These are phyloP conservation scores for Populus tomentosa DNA, from an alignment of 441 rosid genomes.

Conservation along the genomic window DNA sequence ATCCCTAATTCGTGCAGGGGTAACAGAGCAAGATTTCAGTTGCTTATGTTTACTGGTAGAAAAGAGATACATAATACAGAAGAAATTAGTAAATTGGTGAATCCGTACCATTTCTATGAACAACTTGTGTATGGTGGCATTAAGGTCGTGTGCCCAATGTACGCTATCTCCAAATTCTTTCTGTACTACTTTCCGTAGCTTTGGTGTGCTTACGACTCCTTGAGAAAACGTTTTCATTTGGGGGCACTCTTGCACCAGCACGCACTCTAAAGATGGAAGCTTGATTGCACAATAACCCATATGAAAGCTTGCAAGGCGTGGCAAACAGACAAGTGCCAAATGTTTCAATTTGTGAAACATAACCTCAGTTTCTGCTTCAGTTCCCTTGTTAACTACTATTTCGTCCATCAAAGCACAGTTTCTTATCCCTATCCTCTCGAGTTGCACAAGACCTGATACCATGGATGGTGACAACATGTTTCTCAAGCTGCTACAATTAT, in stretches of 20 bases:
- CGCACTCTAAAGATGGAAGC: constrained; percentile 9
- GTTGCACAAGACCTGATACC: constrained; percentile 9
- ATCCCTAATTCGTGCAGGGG: no score
- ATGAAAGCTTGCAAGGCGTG: constrained; percentile 21
- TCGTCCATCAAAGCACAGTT: constrained; percentile 4
- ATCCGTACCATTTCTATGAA: not conserved
- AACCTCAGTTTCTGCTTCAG: not conserved
- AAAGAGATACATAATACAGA: no score
- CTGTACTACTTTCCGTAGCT: not conserved
- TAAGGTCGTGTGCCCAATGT: not conserved
- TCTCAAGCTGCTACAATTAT: constrained; percentile 17
- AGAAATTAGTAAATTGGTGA: no score
- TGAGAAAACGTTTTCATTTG: constrained; percentile 2
- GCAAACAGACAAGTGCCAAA: not conserved
- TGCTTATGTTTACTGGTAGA: no score
- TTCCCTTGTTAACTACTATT: constrained; percentile 1
- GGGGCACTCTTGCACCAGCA: not conserved
- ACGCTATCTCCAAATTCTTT: not conserved
- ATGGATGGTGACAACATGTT: constrained; percentile 1
- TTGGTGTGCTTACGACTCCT: constrained; percentile 13
- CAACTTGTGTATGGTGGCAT: not conserved
- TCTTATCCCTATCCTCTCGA: not conserved
- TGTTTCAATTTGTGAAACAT: constrained; percentile 3
- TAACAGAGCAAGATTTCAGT: no score
- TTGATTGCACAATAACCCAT: not conserved